These are phyloP conservation scores for Fusarium duplospermum DNA, from an alignment of 2,329 filamentous ascomycete species.

Conservation along the genomic window DNA sequence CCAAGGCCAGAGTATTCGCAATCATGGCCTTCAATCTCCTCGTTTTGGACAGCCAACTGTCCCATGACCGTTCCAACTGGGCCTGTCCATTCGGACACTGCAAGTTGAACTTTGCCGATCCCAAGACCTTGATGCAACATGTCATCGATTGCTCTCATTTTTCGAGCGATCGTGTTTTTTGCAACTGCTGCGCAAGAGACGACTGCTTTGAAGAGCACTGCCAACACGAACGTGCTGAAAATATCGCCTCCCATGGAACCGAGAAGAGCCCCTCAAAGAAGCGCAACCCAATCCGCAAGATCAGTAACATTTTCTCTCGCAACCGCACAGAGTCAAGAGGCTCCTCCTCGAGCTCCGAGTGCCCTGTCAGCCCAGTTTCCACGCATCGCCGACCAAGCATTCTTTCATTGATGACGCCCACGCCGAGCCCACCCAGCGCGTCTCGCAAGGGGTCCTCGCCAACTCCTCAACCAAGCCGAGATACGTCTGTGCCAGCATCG, in stretches of 20 bases:
- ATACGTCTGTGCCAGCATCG: not conserved
- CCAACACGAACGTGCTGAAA: not conserved
- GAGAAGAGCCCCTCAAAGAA: not conserved
- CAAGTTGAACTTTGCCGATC: not conserved
- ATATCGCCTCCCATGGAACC: not conserved
- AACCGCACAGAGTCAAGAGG: not conserved
- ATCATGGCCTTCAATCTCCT: constrained; percentile 1
- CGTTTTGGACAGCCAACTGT: not conserved
- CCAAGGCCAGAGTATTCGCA: constrained; percentile 5
- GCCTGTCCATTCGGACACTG: constrained; percentile 5
- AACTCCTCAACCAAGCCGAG: not conserved
- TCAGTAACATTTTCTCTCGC: constrained; percentile 4
- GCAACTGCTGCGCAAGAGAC: constrained; percentile 1
- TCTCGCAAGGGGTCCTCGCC: not conserved
- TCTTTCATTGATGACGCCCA: not conserved
- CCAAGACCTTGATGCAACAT: not conserved
- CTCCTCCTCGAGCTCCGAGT: not conserved
- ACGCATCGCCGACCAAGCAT: not conserved
- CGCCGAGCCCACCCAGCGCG: not conserved
- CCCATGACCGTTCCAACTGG: not conserved
- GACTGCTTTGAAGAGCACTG: not conserved
- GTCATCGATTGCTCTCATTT: not conserved
- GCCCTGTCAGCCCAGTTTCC: not conserved
- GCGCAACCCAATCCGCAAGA: not conserved
- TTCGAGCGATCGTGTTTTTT: not conserved